These are phyloP conservation scores for Trametes pubescens DNA, from an alignment of 1,284 basidiomycete species.

Conservation along the genomic window DNA sequence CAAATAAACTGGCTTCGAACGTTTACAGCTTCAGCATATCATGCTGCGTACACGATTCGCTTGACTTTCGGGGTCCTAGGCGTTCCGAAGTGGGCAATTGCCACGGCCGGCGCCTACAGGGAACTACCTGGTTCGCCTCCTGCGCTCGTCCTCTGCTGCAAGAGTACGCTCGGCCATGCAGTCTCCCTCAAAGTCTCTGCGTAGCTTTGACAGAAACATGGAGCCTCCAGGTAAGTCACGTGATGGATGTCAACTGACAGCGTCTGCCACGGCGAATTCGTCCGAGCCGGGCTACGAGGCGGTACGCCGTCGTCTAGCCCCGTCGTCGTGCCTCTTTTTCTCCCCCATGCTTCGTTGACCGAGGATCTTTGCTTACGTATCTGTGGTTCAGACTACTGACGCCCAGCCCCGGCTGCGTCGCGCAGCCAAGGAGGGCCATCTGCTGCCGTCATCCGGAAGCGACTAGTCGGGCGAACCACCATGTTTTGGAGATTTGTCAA, in stretches of 20 bases:
- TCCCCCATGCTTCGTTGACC: background rate
- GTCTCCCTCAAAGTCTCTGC: background rate
- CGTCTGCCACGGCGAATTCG: background rate
- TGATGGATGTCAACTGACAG: background rate
- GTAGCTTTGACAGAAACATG: background rate
- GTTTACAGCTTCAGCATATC: too few species aligned
- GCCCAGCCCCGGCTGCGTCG: slow-evolving; percentile 6
- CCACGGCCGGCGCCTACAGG: background rate
- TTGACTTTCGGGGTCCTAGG: background rate
- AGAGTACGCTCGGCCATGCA: slow-evolving; percentile 1
- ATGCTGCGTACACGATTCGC: too few species aligned
- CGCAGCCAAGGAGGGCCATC: background rate
- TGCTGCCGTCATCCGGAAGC: background rate
- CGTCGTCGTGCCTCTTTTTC: background rate
- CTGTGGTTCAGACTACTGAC: slow-evolving; percentile 4
- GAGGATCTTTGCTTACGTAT: background rate
- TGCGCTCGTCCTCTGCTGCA: background rate
- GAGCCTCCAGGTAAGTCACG: slow-evolving; percentile 4
- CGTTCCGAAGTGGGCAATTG: background rate
- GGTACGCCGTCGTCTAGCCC: background rate
- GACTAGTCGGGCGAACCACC: background rate
- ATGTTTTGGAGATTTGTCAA: slow-evolving; percentile 13
- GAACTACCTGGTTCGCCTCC: background rate
- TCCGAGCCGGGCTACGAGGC: background rate
- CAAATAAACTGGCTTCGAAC: too few species aligned